Evolutionary conservation across 495 filamentous ascomycete genomes (phyloP), one percentile per base, ranked within the genome.

Genomic region (Aspergillus mulundensis): DNA sequence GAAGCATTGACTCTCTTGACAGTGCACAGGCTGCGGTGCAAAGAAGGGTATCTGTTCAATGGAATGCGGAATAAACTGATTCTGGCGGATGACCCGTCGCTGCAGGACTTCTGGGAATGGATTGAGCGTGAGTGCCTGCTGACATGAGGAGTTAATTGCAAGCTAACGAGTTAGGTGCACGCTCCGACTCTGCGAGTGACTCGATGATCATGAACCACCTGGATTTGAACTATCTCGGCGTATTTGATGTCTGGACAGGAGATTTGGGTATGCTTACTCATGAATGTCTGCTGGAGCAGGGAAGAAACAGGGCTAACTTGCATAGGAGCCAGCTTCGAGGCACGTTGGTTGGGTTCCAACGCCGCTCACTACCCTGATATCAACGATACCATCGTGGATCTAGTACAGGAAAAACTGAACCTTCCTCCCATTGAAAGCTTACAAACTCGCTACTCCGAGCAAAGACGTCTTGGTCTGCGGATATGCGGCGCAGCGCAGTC

Each of bases 201-300:
- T 83, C 84, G 4, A 93, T 96, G 89, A 78, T 89, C 42, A 72
- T 81, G n/a, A 78, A 84, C 39, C 76, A 80, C 1, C 69, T 96
- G 6, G 94, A 97, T 61, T 67, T 96, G 39, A 91, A 86, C 62
- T 98, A 90, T 66, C 68, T 96, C 64, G 94, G 94, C 3, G 85
- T 97, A 40, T 76, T 81, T 51, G 81, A 80, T 36, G 81, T 96
- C 15, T 97, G 92, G 92, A 85, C 73, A 28, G 87, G 89, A 61
- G 77, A 88, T 34, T 66, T 91, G 47, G 85, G 89, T 86, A 66
- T 44, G 77, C 25, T 8, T 2, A 20, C 32, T 43, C 12, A 7
- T 38, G 6, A 7, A 38, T 12, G 34, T 38, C 34, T 12, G 7
- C 34, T 38, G 12, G 14, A 14, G 12, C 21, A 4, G 7, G 20